Evolutionary conservation across 1,284 basidiomycete species (phyloP).

Genomic region (Rhizoctonia solani): DNA sequence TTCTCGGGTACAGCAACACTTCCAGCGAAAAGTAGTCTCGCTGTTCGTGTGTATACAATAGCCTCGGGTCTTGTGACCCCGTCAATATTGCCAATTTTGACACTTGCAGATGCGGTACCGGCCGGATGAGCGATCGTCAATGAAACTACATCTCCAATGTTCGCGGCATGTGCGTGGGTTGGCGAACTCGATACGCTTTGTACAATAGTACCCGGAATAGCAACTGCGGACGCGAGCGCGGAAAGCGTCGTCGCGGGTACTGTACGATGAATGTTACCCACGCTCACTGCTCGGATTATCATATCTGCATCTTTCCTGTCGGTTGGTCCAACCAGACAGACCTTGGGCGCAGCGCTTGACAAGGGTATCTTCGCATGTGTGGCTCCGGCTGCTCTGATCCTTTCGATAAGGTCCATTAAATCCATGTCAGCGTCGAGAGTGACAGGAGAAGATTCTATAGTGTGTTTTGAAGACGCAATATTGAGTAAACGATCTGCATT

Average conservation of each 20-base stretch:
- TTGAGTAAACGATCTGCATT: conserved; percentile 42
- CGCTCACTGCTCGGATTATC: conserved; percentile 37
- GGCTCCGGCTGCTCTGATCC: conserved; percentile 13
- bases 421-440: conserved; percentile 25
- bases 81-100: conserved; percentile 13
- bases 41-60: conserved; percentile 31
- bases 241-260: conserved; percentile 39
- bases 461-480: conserved; percentile 41
- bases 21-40: conserved; percentile 15
- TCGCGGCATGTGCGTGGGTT: not conserved
- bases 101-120: conserved; percentile 19
- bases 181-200: conserved; percentile 5
- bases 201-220: conserved; percentile 36
- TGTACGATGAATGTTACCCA: conserved; percentile 39
- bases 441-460: conserved; percentile 43
- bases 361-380: conserved; percentile 8
- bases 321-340: conserved; percentile 37
- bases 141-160: conserved; percentile 29
- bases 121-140: conserved; percentile 26
- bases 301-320: conserved; percentile 24
- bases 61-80: conserved; percentile 15
- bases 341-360: conserved; percentile 35
- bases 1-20: conserved; percentile 25
- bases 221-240: conserved; percentile 36
- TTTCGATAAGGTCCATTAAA: conserved; percentile 26